Percentiles rank a stretch among this genome's conserved stretches.
Conservation (phyloP, 352 stramenopile genomes). For the Pythium chondricola region DNA sequence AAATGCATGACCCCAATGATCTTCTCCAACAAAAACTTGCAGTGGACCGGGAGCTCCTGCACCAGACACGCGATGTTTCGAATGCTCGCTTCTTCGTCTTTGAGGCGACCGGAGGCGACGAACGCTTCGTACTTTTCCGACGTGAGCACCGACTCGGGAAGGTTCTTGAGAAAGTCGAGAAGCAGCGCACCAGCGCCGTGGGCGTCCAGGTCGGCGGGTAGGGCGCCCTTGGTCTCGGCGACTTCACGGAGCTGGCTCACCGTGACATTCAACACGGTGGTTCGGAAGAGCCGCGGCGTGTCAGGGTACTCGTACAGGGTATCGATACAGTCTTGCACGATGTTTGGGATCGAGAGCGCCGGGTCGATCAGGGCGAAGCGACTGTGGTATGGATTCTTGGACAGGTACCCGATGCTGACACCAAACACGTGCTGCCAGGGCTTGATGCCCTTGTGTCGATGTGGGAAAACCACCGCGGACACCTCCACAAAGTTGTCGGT, state of each 20-base stretch:
- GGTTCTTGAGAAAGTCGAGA: conserved; percentile 73
- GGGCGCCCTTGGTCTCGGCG: conserved; percentile 53
- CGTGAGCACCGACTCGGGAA: conserved; percentile 69
- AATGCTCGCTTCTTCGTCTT: conserved; percentile 67
- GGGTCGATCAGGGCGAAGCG: conserved; percentile 76
- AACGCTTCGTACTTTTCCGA: conserved; percentile 81
- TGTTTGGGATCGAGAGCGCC: conserved; percentile 61
- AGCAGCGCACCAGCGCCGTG: conserved; percentile 63
- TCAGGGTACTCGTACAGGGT: conserved; percentile 53
- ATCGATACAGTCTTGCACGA: conserved; percentile 72
- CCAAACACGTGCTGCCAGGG: conserved; percentile 83
- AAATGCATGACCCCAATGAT: conserved; percentile 66
- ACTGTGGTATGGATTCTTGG: conserved; percentile 76
- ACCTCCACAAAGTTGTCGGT: conserved; percentile 37
- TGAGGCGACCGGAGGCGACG: conserved; percentile 55
- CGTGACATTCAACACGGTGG: conserved; percentile 66
- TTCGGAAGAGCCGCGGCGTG: conserved; percentile 70
- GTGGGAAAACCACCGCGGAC: conserved; percentile 47
- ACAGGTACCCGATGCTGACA: conserved; percentile 62
- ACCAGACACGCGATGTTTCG: conserved; percentile 77
- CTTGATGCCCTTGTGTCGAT: conserved; percentile 72
- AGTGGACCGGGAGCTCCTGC: conserved; percentile 61
- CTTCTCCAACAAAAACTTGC: conserved; percentile 66
- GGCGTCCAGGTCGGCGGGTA: conserved; percentile 56
- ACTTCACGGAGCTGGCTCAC: conserved; percentile 69